Percentiles rank a stretch among this genome's conserved stretches.
These are phyloP conservation scores for Tylopilus intermedius DNA, from an alignment of 768 basidiomycete genomes.

Conservation along the genomic window DNA sequence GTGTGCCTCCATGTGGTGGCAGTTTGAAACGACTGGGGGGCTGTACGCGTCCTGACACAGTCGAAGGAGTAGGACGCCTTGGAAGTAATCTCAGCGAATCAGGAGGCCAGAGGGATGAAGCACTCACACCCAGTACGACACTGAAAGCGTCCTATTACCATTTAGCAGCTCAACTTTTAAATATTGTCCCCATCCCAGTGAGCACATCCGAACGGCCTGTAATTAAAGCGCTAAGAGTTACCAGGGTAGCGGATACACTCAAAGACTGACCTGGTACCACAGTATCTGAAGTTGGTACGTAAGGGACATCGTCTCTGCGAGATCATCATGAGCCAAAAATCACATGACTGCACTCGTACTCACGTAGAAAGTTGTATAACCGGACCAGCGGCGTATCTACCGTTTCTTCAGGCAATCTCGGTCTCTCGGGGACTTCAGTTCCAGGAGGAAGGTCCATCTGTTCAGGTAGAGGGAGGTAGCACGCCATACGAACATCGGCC, in stretches of 20 bases:
- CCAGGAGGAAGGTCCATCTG: conserved; percentile 39
- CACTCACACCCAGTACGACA: conserved; percentile 85
- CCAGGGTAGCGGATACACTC: not conserved
- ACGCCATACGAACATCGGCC: conserved; percentile 62
- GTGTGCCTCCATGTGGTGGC: conserved; percentile 62
- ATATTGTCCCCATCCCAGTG: conserved; percentile 83
- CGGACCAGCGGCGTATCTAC: conserved; percentile 83
- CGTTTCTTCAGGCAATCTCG: conserved; percentile 52
- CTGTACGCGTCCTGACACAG: conserved; percentile 27
- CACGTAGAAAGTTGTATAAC: conserved; percentile 85
- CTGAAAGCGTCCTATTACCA: conserved; percentile 60
- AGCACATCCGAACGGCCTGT: conserved; percentile 68
- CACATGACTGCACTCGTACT: conserved; percentile 25
- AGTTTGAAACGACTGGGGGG: conserved; percentile 36
- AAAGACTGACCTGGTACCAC: conserved; percentile 57
- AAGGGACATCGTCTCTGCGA: conserved; percentile 80
- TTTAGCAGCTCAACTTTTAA: conserved; percentile 65
- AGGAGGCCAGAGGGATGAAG: conserved; percentile 8
- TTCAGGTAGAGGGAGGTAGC: conserved; percentile 50
- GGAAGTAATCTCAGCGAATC: conserved; percentile 2
- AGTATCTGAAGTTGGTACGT: conserved; percentile 91
- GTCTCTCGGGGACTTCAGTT: conserved; percentile 37
- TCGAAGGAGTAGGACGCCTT: conserved; percentile 38
- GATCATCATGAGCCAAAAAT: not conserved
- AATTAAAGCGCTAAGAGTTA: not conserved